Evolutionary conservation across 495 filamentous ascomycete species (phyloP).

Genomic region (Penicillium cosmopolitanum): DNA sequence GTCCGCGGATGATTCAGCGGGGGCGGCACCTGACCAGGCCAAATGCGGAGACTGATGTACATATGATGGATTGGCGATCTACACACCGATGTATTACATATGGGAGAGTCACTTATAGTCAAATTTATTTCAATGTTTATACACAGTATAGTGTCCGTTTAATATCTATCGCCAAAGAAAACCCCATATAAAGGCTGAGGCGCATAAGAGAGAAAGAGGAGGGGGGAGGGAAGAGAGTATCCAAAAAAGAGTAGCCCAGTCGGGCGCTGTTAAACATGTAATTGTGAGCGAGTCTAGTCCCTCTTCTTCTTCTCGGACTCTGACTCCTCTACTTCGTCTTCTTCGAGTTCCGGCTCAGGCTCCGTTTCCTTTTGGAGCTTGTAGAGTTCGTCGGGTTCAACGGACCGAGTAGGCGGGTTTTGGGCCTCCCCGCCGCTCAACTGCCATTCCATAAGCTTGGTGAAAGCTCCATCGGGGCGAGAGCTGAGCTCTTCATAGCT

Average conservation of each 20-base stretch:
- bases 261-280: background rate
- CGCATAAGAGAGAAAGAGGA: conserved; percentile 14
- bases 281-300: conserved; percentile 15
- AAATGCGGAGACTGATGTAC: background rate
- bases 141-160: conserved; percentile 16
- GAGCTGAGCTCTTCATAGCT: conserved; percentile 72
- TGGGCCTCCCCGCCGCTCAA: conserved; percentile 77
- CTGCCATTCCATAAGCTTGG: conserved; percentile 98
- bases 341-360: conserved; percentile 25
- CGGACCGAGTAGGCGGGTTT: conserved; percentile 29
- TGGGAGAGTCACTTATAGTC: background rate
- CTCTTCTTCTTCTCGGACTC: conserved; percentile 27
- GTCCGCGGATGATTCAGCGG: conserved; percentile 20
- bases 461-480: conserved; percentile 79
- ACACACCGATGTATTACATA: background rate
- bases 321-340: conserved; percentile 26
- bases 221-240: conserved; percentile 20
- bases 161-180: conserved; percentile 26
- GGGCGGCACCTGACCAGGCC: background rate
- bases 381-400: conserved; percentile 39
- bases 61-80: background rate
- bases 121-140: conserved; percentile 22
- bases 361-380: conserved; percentile 37
- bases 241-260: conserved; percentile 5
- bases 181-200: conserved; percentile 13